phyloP scores from a whole-genome alignment of 2,329 filamentous ascomycete species.

The Corniculantispora saksenae region DNA sequence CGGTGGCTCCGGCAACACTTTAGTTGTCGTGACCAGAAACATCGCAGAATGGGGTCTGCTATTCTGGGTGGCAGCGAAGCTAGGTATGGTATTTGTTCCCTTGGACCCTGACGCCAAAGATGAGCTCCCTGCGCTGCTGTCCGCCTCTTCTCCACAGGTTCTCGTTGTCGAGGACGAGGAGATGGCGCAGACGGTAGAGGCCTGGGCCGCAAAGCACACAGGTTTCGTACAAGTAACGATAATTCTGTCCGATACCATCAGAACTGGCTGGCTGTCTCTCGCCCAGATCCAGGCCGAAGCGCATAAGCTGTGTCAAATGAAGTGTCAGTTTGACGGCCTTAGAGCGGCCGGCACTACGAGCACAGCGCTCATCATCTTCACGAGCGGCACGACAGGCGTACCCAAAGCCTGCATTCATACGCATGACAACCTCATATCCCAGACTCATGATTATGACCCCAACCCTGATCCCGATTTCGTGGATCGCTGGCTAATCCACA shows the following conservation, averaged over 20 bases:
- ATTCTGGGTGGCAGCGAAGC: conserved; percentile 38
- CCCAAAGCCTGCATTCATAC: conserved; percentile 49
- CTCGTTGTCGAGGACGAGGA: conserved; percentile 36
- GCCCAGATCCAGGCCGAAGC: background rate
- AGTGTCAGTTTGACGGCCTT: conserved; percentile 8
- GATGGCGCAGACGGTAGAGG: conserved; percentile 24
- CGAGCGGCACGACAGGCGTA: conserved; percentile 49
- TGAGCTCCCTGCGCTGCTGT: conserved; percentile 29
- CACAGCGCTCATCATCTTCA: conserved; percentile 46
- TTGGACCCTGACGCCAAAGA: conserved; percentile 32
- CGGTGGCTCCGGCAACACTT: conserved; percentile 32
- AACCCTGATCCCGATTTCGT: conserved; percentile 30
- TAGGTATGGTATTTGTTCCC: conserved; percentile 37
- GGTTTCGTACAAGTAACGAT: conserved; percentile 14
- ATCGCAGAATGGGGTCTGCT: conserved; percentile 41
- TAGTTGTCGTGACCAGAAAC: conserved; percentile 37
- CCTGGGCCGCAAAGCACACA: background rate
- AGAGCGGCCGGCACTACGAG: conserved; percentile 17
- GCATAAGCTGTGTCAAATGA: background rate
- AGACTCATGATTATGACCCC: conserved; percentile 38
- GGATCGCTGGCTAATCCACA: conserved; percentile 41
- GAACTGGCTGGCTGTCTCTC: background rate
- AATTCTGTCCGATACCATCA: background rate
- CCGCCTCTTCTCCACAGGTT: conserved; percentile 29
- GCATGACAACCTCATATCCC: conserved; percentile 40